phyloP scores from a whole-genome alignment of 2,329 filamentous ascomycete genomes.

The Curvularia spicifera region DNA sequence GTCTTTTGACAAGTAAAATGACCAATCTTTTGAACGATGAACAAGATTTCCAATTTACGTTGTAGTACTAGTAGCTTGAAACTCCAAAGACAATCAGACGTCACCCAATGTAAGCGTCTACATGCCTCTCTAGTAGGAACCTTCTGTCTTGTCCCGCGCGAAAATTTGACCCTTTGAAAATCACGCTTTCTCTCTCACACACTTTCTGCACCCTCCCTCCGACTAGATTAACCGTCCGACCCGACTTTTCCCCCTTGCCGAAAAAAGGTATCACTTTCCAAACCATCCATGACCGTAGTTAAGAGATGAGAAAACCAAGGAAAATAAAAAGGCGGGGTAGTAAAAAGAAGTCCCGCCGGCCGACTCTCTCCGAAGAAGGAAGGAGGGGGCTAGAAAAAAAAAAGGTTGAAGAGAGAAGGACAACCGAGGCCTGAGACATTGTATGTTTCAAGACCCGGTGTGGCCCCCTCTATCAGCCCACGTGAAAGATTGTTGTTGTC shows the following conservation, averaged over 20 bases:
- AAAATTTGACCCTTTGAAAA: not conserved
- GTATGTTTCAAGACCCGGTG: not conserved
- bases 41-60: not conserved
- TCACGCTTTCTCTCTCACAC: not conserved
- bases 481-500: not conserved
- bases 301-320: not conserved
- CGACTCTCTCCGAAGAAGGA: not conserved
- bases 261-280: slow-evolving; percentile 2
- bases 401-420: not conserved
- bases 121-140: not conserved
- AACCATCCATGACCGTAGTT: not conserved
- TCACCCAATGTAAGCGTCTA: not conserved
- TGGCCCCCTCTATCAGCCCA: not conserved
- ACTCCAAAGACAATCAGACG: not conserved
- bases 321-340: not conserved
- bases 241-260: not conserved
- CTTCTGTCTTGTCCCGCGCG: not conserved
- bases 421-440: not conserved
- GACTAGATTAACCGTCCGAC: not conserved
- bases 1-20: not conserved
- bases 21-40: not conserved
- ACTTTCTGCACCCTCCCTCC: not conserved
- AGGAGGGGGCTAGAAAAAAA: not conserved
- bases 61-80: not conserved
- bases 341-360: not conserved